These are phyloP conservation scores for Trichothecium roseum DNA, from an alignment of 2,329 filamentous ascomycete species.

Conservation along the genomic window DNA sequence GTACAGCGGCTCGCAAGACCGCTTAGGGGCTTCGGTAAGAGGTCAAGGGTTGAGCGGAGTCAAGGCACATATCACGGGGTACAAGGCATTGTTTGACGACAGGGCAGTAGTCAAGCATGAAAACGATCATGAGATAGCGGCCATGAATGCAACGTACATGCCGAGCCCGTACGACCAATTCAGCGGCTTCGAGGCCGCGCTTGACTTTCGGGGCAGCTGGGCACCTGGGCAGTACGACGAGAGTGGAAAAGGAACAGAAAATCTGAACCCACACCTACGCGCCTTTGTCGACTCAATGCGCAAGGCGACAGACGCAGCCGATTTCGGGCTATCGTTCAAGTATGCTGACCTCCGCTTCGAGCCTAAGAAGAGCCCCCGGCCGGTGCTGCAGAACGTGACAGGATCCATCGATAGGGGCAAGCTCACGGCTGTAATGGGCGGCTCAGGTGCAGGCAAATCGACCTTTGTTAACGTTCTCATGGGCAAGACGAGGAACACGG, in stretches of 20 bases:
- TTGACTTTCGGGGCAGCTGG: constrained; percentile 12
- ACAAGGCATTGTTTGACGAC: constrained; percentile 21
- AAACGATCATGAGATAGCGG: constrained; percentile 23
- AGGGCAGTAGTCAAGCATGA: not conserved
- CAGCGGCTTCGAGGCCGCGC: constrained; percentile 25
- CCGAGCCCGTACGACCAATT: constrained; percentile 13
- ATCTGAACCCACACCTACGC: constrained; percentile 25
- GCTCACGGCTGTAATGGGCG: constrained; percentile 50
- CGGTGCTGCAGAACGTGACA: constrained; percentile 41
- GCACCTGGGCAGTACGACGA: constrained; percentile 7
- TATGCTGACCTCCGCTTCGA: constrained; percentile 40
- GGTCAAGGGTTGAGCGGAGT: constrained; percentile 17
- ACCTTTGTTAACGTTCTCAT: constrained; percentile 52
- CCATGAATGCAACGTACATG: constrained; percentile 20
- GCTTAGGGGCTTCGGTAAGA: constrained; percentile 9
- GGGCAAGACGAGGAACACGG: constrained; percentile 42
- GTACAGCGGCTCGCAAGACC: not conserved
- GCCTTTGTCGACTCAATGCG: constrained; percentile 43
- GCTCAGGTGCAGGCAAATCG: constrained; percentile 48
- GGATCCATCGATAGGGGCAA: constrained; percentile 42
- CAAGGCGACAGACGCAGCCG: constrained; percentile 36
- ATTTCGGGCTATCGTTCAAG: constrained; percentile 42
- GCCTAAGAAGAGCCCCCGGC: constrained; percentile 29
- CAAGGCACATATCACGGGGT: constrained; percentile 18
- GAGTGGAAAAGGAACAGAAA: no score